phyloP scores from a whole-genome alignment of 164 flowering plant genomes.

The Pachysandra terminalis region DNA sequence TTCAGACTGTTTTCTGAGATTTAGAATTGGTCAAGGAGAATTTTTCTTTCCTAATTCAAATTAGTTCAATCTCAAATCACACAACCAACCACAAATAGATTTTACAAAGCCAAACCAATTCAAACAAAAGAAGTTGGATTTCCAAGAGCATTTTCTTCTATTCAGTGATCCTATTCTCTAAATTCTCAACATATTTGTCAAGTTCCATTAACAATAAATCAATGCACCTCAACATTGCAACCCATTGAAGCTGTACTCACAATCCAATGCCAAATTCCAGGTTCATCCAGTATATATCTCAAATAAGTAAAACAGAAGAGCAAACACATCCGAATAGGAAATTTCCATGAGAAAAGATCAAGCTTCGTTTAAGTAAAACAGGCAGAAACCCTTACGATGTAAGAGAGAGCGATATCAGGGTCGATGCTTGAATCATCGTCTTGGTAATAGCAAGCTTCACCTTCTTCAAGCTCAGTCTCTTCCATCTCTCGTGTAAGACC shows the following conservation, averaged over 20 bases:
- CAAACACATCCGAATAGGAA: neutral
- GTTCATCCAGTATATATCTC: neutral
- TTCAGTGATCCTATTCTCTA: constrained; percentile 1
- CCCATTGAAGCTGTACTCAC: neutral
- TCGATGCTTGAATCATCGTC: constrained; percentile 41
- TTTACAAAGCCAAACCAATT: neutral
- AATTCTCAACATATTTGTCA: neutral
- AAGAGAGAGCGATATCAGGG: constrained; percentile 60
- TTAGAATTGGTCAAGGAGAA: neutral
- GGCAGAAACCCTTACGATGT: constrained; percentile 39
- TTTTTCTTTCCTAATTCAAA: neutral
- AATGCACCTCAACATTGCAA: neutral
- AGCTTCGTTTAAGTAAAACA: neutral
- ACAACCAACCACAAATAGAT: neutral
- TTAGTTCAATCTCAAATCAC: constrained; percentile 1
- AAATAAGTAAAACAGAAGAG: neutral
- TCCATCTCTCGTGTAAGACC: constrained; percentile 60
- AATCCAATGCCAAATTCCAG: neutral
- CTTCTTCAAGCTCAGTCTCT: constrained; percentile 93
- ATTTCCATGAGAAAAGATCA: neutral
- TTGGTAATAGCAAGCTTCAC: constrained; percentile 67
- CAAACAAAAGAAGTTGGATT: neutral
- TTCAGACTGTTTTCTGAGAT: neutral
- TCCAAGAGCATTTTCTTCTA: neutral
- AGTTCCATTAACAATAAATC: neutral